These are phyloP conservation scores for Ophiosphaerella narmari DNA, from an alignment of 2,329 filamentous ascomycete species.

Conservation along the genomic window DNA sequence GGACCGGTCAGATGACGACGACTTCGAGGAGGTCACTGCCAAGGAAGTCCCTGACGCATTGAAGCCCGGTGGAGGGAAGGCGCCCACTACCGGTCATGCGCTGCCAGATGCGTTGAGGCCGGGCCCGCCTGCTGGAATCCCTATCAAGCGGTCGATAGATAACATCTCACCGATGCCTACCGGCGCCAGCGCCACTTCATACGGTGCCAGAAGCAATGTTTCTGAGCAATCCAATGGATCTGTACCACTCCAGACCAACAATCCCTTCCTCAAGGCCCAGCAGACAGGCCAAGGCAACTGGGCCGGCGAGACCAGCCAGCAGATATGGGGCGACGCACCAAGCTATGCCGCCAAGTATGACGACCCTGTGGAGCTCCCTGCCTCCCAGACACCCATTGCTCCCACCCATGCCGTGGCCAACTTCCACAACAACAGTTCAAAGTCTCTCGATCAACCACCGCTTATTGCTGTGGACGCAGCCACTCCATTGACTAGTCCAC, in stretches of 20 bases:
- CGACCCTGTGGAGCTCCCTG: conserved; percentile 49
- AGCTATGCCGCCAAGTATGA: conserved; percentile 32
- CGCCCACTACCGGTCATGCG: conserved; percentile 16
- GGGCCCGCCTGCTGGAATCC: conserved; percentile 38
- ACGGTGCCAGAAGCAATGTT: conserved; percentile 34
- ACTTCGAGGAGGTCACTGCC: conserved; percentile 37
- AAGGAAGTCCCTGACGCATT: conserved; percentile 42
- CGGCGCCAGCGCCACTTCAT: conserved; percentile 34
- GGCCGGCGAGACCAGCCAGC: conserved; percentile 43
- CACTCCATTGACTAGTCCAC: conserved; percentile 22
- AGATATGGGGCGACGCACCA: conserved; percentile 46
- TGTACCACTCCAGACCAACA: conserved; percentile 47
- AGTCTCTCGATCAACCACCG: conserved; percentile 31
- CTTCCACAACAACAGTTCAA: conserved; percentile 38
- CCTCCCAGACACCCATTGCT: conserved; percentile 46
- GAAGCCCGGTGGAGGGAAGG: conserved; percentile 42
- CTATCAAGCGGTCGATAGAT: conserved; percentile 36
- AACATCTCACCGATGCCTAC: conserved; percentile 36
- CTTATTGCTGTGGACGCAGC: conserved; percentile 31
- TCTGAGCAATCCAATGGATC: conserved; percentile 34
- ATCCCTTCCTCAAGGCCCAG: conserved; percentile 51
- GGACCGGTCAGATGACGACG: conserved; percentile 42
- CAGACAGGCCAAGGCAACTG: conserved; percentile 42
- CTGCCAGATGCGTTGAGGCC: conserved; percentile 39
- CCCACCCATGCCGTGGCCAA: conserved; percentile 46